Evolutionary conservation across 768 basidiomycete genomes (phyloP), one percentile per base, ranked within the genome.

Genomic region (Lactifluus echinatus): DNA sequence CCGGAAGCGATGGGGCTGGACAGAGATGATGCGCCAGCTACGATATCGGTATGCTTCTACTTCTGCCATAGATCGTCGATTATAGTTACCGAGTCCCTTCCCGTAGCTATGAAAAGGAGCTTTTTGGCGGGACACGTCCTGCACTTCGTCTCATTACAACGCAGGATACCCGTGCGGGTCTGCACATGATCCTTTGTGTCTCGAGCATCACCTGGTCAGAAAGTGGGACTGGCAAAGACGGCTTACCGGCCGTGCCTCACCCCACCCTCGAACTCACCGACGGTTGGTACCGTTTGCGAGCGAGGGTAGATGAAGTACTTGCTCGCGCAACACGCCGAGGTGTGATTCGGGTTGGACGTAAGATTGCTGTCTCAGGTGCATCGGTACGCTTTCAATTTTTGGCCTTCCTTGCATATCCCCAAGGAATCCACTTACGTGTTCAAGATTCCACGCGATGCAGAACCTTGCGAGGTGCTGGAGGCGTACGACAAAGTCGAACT

Each of bases 251-350:
- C 26, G 72, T 72, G 23, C 66, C 73, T 2, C 70, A 75, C 63
- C 79, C 85, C 0, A 80, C 84, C 61, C 70, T 99, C 6, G 96
- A 97, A 70, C 73, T 98, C n/a, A 93, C 93, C 0, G 96, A 99
- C 67, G 96, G 96, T 14, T 99, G 96, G 96, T 99, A 99, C 65
- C 74, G 84, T 28, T 74, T 98, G 7, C 81, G 83, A 14, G 89
- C 92, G 0, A 76, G 77, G 45, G 75, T 90, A 12, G 96, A 98
- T 69, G 71, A 72, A 19, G 79, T 87, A 3, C 74, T 99, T 21
- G 76, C 76, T 2, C 78, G 86, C 43, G 94, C 90, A 2, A 71
- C 88, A 8, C 74, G 75, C 45, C 78, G 77, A 24, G 85, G 88
- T 0, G 74, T 78, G 45, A 78, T 99, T 45, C 73, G 75, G 39